Percentiles rank a stretch among this genome's conserved stretches.
Evolutionary conservation across 2,329 filamentous ascomycete genomes (phyloP).

Genomic region (Tolypocladium ovalisporum): DNA sequence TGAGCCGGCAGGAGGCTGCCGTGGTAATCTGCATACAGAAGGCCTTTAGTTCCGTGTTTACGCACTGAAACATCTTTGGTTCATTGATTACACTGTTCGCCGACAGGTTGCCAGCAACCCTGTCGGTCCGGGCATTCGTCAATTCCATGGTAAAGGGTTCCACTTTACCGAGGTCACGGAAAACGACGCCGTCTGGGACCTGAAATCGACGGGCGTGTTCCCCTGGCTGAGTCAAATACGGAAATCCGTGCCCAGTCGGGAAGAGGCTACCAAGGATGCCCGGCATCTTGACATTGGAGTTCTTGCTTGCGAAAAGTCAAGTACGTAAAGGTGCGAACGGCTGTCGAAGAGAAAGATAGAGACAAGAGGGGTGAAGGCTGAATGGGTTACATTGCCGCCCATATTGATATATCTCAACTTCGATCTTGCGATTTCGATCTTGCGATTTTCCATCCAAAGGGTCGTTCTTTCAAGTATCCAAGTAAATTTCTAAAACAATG

Average conservation of each 20-base stretch:
- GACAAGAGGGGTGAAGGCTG: too few species aligned
- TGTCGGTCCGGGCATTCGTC: neutral
- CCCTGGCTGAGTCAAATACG: neutral
- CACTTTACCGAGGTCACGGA: neutral
- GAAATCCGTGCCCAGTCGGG: neutral
- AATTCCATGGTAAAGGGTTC: neutral
- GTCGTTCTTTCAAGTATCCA: too few species aligned
- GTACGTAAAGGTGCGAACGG: neutral
- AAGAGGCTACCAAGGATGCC: neutral
- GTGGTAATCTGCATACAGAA: neutral
- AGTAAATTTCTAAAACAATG: too few species aligned
- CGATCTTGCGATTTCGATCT: too few species aligned
- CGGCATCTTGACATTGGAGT: neutral
- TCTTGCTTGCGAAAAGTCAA: neutral
- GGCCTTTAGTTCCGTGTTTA: neutral
- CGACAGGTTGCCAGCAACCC: neutral
- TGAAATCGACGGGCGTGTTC: neutral
- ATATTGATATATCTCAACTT: too few species aligned
- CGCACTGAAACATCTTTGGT: neutral
- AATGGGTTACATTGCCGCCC: too few species aligned
- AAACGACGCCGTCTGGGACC: neutral
- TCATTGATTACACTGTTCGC: neutral
- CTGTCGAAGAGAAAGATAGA: neutral
- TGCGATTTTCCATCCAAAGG: too few species aligned
- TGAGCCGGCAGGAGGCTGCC: neutral